These are phyloP conservation scores for Monoraphidium neglectum DNA, from an alignment of 139 green algal genomes.

Conservation along the genomic window DNA sequence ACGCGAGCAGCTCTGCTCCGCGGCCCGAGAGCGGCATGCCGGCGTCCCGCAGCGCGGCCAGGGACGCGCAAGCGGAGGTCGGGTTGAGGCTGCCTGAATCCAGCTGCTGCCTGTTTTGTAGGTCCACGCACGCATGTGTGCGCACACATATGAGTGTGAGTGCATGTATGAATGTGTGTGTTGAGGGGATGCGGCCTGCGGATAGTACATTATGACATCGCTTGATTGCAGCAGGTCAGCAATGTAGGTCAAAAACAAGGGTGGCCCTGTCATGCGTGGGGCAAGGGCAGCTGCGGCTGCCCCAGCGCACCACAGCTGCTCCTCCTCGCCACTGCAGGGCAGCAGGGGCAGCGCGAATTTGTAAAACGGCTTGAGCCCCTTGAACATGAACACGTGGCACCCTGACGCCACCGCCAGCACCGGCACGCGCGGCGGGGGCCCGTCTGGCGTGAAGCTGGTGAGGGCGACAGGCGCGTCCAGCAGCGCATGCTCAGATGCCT, in stretches of 20 bases:
- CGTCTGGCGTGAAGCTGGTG: slow-evolving; percentile 47
- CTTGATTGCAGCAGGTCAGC: no score
- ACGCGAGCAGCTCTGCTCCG: slow-evolving; percentile 38
- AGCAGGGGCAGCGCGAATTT: slow-evolving; percentile 70
- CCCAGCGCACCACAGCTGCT: slow-evolving; percentile 57
- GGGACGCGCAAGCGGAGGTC: neutral
- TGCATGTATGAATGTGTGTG: no score
- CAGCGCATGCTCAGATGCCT: slow-evolving; percentile 59
- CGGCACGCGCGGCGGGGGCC: slow-evolving; percentile 34
- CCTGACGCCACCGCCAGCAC: slow-evolving; percentile 63
- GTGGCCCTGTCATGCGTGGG: neutral
- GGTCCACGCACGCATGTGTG: no score
- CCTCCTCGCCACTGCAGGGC: slow-evolving; percentile 50
- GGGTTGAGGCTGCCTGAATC: slow-evolving; percentile 5
- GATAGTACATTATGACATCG: neutral
- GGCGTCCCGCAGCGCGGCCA: slow-evolving; percentile 32
- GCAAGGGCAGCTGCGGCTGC: neutral
- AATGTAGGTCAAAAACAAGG: no score
- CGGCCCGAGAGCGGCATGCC: slow-evolving; percentile 42
- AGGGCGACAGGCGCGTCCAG: slow-evolving; percentile 58
- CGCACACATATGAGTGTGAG: no score
- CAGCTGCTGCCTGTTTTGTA: slow-evolving; percentile 19
- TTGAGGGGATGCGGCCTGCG: neutral
- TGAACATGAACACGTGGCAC: slow-evolving; percentile 74
- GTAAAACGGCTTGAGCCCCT: slow-evolving; percentile 72